These are phyloP conservation scores for Aquilaria agallochum DNA, from an alignment of 441 rosid genomes.

Conservation along the genomic window DNA sequence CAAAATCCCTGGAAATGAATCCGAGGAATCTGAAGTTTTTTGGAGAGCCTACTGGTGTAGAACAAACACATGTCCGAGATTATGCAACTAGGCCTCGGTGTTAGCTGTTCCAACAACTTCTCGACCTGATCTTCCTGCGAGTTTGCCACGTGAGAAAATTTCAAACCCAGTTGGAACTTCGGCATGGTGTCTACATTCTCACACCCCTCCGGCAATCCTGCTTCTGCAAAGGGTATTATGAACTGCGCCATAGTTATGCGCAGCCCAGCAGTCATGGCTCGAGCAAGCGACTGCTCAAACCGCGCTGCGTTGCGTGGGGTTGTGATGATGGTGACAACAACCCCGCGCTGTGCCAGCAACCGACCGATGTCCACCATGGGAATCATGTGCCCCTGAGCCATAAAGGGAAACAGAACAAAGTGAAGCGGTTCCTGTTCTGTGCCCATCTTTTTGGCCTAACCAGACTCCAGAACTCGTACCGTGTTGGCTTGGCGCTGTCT, in stretches of 20 bases:
- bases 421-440: constrained; percentile 12
- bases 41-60: constrained; percentile 24
- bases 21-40: constrained; percentile 26
- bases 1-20: constrained; percentile 27
- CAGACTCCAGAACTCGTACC: too few species aligned
- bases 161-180: not conserved
- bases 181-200: constrained; percentile 40
- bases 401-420: constrained; percentile 33
- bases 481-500: too few species aligned
- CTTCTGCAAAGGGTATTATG: constrained; percentile 23
- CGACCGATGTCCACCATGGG: constrained; percentile 40
- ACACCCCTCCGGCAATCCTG: constrained; percentile 31
- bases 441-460: too few species aligned
- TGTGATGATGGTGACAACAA: constrained; percentile 24
- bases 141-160: constrained; percentile 19
- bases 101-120: constrained; percentile 15
- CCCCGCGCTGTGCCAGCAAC: constrained; percentile 22
- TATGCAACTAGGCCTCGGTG: constrained; percentile 29
- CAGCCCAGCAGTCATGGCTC: constrained; percentile 20
- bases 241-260: constrained; percentile 16
- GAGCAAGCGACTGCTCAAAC: constrained; percentile 10
- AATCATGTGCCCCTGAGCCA: constrained; percentile 39
- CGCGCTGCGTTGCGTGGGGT: constrained; percentile 31
- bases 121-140: constrained; percentile 17
- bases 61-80: constrained; percentile 24